Percentiles rank a stretch among this genome's conserved stretches.
phyloP scores from a whole-genome alignment of 2,329 filamentous ascomycete species.

The Aciculosporium take region DNA sequence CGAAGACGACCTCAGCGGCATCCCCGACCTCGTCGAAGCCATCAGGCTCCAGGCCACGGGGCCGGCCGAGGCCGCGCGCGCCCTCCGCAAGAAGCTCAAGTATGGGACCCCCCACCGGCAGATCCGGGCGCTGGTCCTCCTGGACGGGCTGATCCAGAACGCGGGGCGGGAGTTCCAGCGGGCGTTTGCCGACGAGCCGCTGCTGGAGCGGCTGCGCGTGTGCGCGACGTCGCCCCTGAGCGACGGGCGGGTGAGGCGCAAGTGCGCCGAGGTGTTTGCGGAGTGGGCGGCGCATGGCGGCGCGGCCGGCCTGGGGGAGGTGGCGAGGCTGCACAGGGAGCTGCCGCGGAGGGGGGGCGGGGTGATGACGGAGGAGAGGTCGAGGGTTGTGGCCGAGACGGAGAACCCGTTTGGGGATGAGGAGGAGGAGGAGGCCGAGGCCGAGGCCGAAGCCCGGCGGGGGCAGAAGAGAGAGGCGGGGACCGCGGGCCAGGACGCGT shows the following conservation, averaged over 20 bases:
- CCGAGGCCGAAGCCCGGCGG: slow-evolving; percentile 26
- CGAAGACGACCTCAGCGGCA: slow-evolving; percentile 80
- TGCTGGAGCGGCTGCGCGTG: slow-evolving; percentile 81
- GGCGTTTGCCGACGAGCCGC: slow-evolving; percentile 75
- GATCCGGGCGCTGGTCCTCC: slow-evolving; percentile 70
- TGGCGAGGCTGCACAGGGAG: slow-evolving; percentile 63
- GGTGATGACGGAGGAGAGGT: slow-evolving; percentile 60
- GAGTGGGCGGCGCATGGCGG: slow-evolving; percentile 81
- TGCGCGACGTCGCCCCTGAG: slow-evolving; percentile 75
- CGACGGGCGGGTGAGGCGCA: slow-evolving; percentile 72
- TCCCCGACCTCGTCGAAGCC: slow-evolving; percentile 88
- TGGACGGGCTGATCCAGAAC: slow-evolving; percentile 92
- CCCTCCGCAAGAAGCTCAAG: slow-evolving; percentile 95
- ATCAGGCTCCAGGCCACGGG: slow-evolving; percentile 80
- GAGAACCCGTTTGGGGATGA: slow-evolving; percentile 58
- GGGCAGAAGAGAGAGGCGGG: slow-evolving; percentile 11
- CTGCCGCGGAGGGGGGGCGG: slow-evolving; percentile 57
- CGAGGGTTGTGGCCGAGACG: slow-evolving; percentile 71
- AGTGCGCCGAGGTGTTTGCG: slow-evolving; percentile 74
- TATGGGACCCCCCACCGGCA: slow-evolving; percentile 93
- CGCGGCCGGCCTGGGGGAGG: slow-evolving; percentile 63
- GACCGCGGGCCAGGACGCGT: slow-evolving; percentile 8
- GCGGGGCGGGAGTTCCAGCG: slow-evolving; percentile 78
- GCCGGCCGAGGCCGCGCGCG: slow-evolving; percentile 76
- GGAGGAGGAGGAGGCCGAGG: slow-evolving; percentile 48